Base-by-base conservation (phyloP, 805 yeast genomes). In the Vanderwaltozyma polyspora region DNA sequence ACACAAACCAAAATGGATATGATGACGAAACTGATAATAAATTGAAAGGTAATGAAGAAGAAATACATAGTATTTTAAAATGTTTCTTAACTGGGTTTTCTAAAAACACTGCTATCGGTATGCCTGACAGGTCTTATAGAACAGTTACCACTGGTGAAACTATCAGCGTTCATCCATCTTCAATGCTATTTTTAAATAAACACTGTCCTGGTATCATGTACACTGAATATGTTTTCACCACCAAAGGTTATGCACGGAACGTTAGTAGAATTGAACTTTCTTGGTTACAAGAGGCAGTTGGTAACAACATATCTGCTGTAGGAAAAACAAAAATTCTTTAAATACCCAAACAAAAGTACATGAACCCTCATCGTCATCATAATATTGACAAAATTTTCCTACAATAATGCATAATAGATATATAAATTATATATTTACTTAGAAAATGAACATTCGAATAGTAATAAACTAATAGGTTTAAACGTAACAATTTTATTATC, bases 101-200 rank as follows among this genome's bases (percentile, higher is more conserved):
- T n/a, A 69, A 79, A 31, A 87, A 89, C 55, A 78, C 95, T 0
- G 98, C 98, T 0, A 73, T 91, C 14, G 94, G 95, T 9, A 74
- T 83, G 75, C 95, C 97, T 0, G 97, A 91, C 56, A 69, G 96
- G 49, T 80, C 95, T 3, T 91, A 79, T 61, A 68, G 93, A 51
- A 86, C 97, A 0, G 79, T 86, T 6, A 63, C 79, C 19, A 74
- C 81, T 1, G 94, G 94, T 18, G 95, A 85, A 55, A 64, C 83
- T 22, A 74, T 89, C 31, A 76, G 91, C 32, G 75, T 89, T 9
- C 97, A 89, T 52, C 97, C 97, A 0, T 81, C 94, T 0, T 84
- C 95, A 0, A 61, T 82, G 56, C 61, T 91, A 27, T 91, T 89
- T 59, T 41, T 52, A 26, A 95, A 95, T 6, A 71, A 72, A 43